Conservation (phyloP, 768 basidiomycete genomes). For the Mycena sanguinolenta region DNA sequence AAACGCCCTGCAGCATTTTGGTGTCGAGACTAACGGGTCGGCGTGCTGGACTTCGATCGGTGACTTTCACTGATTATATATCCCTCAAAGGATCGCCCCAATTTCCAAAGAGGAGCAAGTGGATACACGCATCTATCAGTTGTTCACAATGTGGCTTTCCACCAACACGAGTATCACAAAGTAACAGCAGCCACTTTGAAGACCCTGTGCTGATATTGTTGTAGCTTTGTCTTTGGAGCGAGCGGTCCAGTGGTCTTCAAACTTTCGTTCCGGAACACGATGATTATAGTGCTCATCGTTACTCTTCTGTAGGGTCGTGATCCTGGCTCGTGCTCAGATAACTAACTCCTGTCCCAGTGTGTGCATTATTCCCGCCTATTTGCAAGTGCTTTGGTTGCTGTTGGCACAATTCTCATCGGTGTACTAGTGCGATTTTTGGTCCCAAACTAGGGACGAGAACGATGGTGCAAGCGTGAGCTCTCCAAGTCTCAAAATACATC, state of each 20-base stretch:
- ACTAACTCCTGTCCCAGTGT: too few species aligned
- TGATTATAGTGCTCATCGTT: slow-evolving; percentile 23
- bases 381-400: slow-evolving; percentile 53
- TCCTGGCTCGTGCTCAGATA: slow-evolving; percentile 13
- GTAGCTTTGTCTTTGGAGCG: slow-evolving; percentile 19
- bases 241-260: slow-evolving; percentile 28
- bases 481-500: slow-evolving; percentile 64
- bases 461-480: slow-evolving; percentile 71
- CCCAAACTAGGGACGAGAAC: slow-evolving; percentile 85
- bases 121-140: slow-evolving; percentile 72
- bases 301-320: slow-evolving; percentile 23
- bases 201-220: slow-evolving; percentile 45
- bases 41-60: slow-evolving; percentile 19
- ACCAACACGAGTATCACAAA: slow-evolving; percentile 76
- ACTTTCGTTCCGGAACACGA: slow-evolving; percentile 11
- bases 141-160: slow-evolving; percentile 83
- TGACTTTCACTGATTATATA: not conserved
- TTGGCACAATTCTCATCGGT: not conserved
- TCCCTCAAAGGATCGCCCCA: slow-evolving; percentile 62
- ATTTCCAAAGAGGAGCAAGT: slow-evolving; percentile 61
- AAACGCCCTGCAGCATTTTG: slow-evolving; percentile 43
- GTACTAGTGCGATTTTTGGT: slow-evolving; percentile 70
- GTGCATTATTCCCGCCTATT: slow-evolving; percentile 70
- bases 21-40: slow-evolving; percentile 52
- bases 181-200: slow-evolving; percentile 39